Percentiles rank a stretch among this genome's conserved stretches.
phyloP scores from a whole-genome alignment of 768 basidiomycete species.

The Pleurotus ostreatus region DNA sequence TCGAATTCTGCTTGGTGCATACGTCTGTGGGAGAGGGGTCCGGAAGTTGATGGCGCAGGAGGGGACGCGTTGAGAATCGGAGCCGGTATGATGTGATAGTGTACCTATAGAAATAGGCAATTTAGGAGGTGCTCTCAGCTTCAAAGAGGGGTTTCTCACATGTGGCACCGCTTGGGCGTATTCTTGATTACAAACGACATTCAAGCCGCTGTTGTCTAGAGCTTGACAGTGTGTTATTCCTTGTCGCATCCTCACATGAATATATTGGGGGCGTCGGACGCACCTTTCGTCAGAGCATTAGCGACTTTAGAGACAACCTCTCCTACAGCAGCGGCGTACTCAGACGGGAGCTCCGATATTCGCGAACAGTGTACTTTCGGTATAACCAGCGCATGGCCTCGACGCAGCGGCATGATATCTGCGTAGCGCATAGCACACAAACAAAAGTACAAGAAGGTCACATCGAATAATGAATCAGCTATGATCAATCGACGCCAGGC shows the following conservation, averaged over 20 bases:
- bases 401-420: constrained; percentile 69
- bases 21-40: constrained; percentile 37
- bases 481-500: constrained; percentile 6
- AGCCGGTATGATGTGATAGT: constrained; percentile 75
- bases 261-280: constrained; percentile 2
- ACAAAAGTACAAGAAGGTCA: not conserved
- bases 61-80: constrained; percentile 36
- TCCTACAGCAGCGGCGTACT: constrained; percentile 56
- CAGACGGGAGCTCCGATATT: constrained; percentile 61
- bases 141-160: constrained; percentile 31
- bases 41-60: constrained; percentile 10
- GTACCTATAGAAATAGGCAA: constrained; percentile 42
- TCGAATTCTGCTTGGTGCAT: constrained; percentile 64
- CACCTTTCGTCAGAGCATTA: constrained; percentile 59
- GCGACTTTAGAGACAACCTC: constrained; percentile 58
- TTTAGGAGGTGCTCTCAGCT: not conserved
- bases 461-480: not conserved
- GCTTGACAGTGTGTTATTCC: constrained; percentile 28
- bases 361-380: constrained; percentile 61
- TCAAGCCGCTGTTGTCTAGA: constrained; percentile 61
- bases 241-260: not conserved
- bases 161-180: constrained; percentile 81
- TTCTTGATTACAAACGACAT: constrained; percentile 78
- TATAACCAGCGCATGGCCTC: constrained; percentile 67
- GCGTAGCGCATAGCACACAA: too few relatives aligned